Conservation (phyloP, 2,329 filamentous ascomycete species). For the Ramularia collo-cygni region DNA sequence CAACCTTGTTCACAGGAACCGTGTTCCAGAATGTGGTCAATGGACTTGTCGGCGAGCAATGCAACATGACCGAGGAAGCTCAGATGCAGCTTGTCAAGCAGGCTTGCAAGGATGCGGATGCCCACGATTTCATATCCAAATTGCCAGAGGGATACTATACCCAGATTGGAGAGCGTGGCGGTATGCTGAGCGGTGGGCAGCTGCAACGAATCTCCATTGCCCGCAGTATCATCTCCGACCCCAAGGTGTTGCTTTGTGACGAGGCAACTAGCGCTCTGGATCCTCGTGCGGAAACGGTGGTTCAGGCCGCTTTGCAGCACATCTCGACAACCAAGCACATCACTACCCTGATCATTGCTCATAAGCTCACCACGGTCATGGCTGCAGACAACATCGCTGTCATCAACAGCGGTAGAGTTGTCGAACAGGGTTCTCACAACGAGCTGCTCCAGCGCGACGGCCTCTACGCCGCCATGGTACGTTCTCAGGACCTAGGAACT, state of each 20-base stretch:
- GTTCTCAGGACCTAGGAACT: conserved; percentile 41
- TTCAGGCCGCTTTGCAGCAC: conserved; percentile 29
- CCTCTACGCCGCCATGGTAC: conserved; percentile 38
- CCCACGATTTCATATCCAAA: conserved; percentile 32
- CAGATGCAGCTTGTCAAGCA: conserved; percentile 28
- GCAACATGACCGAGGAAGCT: conserved; percentile 25
- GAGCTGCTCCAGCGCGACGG: conserved; percentile 34
- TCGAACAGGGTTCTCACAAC: conserved; percentile 40
- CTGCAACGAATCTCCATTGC: conserved; percentile 33
- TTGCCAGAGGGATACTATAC: conserved; percentile 32
- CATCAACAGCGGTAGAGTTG: conserved; percentile 36
- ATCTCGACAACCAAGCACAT: conserved; percentile 23
- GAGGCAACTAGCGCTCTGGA: conserved; percentile 35
- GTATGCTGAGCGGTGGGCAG: conserved; percentile 31
- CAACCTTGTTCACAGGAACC: conserved; percentile 30
- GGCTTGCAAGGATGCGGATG: conserved; percentile 30
- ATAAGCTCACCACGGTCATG: conserved; percentile 39
- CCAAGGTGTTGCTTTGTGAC: conserved; percentile 31
- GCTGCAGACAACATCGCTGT: conserved; percentile 42
- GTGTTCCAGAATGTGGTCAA: conserved; percentile 32
- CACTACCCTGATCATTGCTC: conserved; percentile 37
- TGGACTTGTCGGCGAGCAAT: conserved; percentile 33
- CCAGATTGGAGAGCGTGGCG: conserved; percentile 29
- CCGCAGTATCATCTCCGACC: conserved; percentile 31
- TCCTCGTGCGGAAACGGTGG: conserved; percentile 28